Evolutionary conservation across 2,329 filamentous ascomycete genomes (phyloP), one percentile per base, ranked within the genome.

Genomic region (Pseudogymnoascus sp.): DNA sequence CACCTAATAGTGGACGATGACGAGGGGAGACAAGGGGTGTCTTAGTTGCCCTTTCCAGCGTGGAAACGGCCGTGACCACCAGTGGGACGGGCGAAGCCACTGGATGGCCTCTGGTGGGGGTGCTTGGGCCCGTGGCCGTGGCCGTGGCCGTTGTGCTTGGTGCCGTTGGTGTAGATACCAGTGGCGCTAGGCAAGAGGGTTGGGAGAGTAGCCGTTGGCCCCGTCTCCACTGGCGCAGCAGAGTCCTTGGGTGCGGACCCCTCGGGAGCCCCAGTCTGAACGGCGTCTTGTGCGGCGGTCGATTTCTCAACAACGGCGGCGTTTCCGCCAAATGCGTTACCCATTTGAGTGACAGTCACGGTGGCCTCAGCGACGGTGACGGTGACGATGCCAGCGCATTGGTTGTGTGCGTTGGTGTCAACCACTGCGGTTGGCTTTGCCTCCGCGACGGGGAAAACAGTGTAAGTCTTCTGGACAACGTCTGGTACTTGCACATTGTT

Each of bases 101-200:
- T 19, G 9, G 26, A 37, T 28, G 57, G 57, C 3, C 21, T 41
- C 23, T 28, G 26, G 23, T 58, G 57, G 33, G 34, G 57, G 33
- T 41, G 57, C 34, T 58, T 41, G 33, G 21, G 57, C 6, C 38
- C 37, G 19, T 39, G 37, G 37, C 39, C 12, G 30, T 37, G 34
- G 34, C 34, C 35, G 9, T 52, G 45, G 9, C 26, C n/a, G 45
- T 52, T 23, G 41, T 28, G 45, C 45, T 52, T 52, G 1, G 45
- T 52, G 15, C 45, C 45, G 26, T 52, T 52, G 45, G n/a, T 52
- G 15, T 52, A 52, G 26, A 52, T 52, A 30, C 45, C 45, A 52
- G 45, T 52, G 23, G 45, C 28, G 41, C 41, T 52, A 18, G 41
- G 41, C 23, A 52, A n/a, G 2, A 52, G n/a, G 3, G 26, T 52